These are phyloP conservation scores for Phascolomyces articulosus DNA, from an alignment of 371 early-diverging fungal genomes.

Conservation along the genomic window DNA sequence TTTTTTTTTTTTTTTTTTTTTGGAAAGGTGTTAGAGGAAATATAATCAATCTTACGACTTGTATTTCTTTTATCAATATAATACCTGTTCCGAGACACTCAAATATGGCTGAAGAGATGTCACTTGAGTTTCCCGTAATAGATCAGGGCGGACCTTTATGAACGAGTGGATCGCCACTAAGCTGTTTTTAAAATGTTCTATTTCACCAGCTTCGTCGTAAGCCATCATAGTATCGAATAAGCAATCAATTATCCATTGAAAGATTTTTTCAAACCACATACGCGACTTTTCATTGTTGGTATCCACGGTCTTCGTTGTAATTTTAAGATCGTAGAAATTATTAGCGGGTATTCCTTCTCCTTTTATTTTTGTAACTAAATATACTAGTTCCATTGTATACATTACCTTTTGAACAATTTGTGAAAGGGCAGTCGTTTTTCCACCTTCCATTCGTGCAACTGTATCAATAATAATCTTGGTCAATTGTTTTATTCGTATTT, in stretches of 20 bases:
- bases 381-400: too few relatives aligned
- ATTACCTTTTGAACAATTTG: constrained; percentile 39
- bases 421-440: constrained; percentile 25
- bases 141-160: constrained; percentile 43
- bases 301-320: constrained; percentile 31
- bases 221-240: constrained; percentile 63
- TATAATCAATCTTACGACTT: too few relatives aligned
- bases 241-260: constrained; percentile 52
- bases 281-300: constrained; percentile 34
- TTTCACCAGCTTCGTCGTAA: constrained; percentile 54
- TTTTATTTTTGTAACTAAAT: too few relatives aligned
- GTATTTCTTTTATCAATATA: too few relatives aligned
- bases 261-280: constrained; percentile 45
- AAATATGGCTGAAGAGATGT: constrained; percentile 54
- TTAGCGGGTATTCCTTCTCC: background rate
- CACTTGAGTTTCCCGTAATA: constrained; percentile 46
- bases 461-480: constrained; percentile 53
- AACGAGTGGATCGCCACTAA: constrained; percentile 46
- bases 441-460: constrained; percentile 34
- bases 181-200: constrained; percentile 35
- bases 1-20: too few relatives aligned
- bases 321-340: too few relatives aligned
- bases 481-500: constrained; percentile 40
- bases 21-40: too few relatives aligned
- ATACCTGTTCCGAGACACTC: constrained; percentile 38